These are phyloP conservation scores for Globisporangium alternatum DNA, from an alignment of 352 stramenopile species.

Conservation along the genomic window DNA sequence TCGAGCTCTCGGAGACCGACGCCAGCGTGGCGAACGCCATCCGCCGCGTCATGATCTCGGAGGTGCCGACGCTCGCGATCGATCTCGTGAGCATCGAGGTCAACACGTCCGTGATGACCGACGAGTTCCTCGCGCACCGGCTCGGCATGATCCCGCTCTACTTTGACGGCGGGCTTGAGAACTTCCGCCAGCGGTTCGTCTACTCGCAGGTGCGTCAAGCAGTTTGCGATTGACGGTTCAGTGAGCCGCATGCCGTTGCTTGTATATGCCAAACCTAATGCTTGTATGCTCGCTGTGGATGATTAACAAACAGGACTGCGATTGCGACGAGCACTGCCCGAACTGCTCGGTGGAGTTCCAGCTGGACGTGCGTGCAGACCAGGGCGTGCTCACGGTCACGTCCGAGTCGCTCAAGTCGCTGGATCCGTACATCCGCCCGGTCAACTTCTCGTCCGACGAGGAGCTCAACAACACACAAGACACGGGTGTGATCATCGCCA, in stretches of 20 bases:
- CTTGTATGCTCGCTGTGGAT: not conserved
- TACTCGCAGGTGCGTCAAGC: conserved; percentile 47
- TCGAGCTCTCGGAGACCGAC: conserved; percentile 97
- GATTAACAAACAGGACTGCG: conserved; percentile 53
- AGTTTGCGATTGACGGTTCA: not conserved
- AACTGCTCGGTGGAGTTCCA: conserved; percentile 97
- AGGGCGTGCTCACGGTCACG: conserved; percentile 69
- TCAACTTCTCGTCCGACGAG: conserved; percentile 86
- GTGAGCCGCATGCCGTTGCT: not conserved
- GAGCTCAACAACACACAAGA: conserved; percentile 94
- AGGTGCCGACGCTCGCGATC: conserved; percentile 98
- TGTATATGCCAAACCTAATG: not conserved
- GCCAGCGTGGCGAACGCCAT: conserved; percentile 96
- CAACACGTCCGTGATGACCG: conserved; percentile 97
- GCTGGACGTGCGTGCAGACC: conserved; percentile 89
- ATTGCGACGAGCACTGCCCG: conserved; percentile 95
- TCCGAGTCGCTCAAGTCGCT: conserved; percentile 77
- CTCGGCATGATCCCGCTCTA: conserved; percentile 97
- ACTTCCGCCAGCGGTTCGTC: conserved; percentile 89
- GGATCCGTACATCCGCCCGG: conserved; percentile 82
- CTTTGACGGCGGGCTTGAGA: conserved; percentile 83
- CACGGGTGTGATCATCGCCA: conserved; percentile 95
- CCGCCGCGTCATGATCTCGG: conserved; percentile 96
- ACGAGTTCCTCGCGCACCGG: conserved; percentile 98
- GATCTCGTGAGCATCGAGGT: conserved; percentile 98